Evolutionary conservation across 345 rosid species (phyloP).

Genomic region (Eucalyptus sideroxylon): DNA sequence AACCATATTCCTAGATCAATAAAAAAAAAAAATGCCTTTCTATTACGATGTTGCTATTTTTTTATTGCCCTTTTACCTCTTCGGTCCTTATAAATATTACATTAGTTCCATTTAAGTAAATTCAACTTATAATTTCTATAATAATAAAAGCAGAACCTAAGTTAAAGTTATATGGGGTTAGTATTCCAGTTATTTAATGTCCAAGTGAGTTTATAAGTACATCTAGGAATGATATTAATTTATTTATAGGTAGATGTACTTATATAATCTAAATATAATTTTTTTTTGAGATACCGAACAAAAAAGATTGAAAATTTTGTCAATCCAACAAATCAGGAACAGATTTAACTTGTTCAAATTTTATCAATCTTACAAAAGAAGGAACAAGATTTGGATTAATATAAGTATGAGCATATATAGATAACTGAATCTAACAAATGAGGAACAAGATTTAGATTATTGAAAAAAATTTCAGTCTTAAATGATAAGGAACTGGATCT

Average conservation of each 20-base stretch:
- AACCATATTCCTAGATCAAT: neutral
- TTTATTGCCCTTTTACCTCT: neutral
- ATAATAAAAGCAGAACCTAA: neutral
- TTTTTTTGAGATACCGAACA: neutral
- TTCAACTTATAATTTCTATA: neutral
- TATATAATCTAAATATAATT: neutral
- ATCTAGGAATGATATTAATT: neutral
- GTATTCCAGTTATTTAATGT: neutral
- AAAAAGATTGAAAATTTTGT: neutral
- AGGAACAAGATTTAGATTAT: too few species aligned
- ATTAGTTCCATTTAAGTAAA: neutral
- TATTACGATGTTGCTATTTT: too few species aligned
- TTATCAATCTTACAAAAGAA: neutral
- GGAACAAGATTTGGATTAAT: neutral
- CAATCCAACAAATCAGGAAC: neutral
- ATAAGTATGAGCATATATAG: too few species aligned
- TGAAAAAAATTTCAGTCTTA: too few species aligned
- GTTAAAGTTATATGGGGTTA: neutral
- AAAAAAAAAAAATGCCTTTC: neutral
- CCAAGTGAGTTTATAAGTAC: neutral
- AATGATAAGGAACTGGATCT: too few species aligned
- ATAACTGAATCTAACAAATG: too few species aligned
- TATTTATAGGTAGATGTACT: neutral
- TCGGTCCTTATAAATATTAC: neutral
- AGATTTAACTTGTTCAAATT: neutral